Evolutionary conservation across 257 asterid species (phyloP).

Genomic region (Marsdenia floribunda): DNA sequence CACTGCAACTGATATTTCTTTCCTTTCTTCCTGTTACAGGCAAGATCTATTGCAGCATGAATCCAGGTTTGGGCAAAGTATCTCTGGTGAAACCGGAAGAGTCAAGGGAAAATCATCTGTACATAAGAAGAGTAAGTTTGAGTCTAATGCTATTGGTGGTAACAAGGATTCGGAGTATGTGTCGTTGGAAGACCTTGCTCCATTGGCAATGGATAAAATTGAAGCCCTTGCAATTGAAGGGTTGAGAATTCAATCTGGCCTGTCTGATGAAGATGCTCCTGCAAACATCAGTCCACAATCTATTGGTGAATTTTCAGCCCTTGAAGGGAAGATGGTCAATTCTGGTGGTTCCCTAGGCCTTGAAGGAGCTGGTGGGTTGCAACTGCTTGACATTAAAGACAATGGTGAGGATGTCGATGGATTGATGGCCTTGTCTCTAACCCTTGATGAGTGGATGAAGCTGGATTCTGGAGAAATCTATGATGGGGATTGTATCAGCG

Average conservation of each 20-base stretch:
- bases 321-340: constrained; percentile 55
- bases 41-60: constrained; percentile 38
- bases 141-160: constrained; percentile 28
- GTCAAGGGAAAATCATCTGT: constrained; percentile 24
- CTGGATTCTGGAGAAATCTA: constrained; percentile 86
- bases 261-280: constrained; percentile 68
- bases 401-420: constrained; percentile 76
- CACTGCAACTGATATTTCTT: constrained; percentile 11
- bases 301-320: constrained; percentile 62
- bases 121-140: constrained; percentile 26
- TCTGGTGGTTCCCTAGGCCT: constrained; percentile 63
- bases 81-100: constrained; percentile 24
- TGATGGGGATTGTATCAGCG: constrained; percentile 62
- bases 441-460: constrained; percentile 97
- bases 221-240: constrained; percentile 66
- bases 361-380: constrained; percentile 81
- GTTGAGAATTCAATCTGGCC: constrained; percentile 84
- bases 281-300: constrained; percentile 62
- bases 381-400: constrained; percentile 67
- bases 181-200: constrained; percentile 86
- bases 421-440: constrained; percentile 78
- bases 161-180: constrained; percentile 56
- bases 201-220: constrained; percentile 89
- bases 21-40: constrained; percentile 37
- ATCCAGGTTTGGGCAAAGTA: constrained; percentile 25